Evolutionary conservation across 257 asterid species (phyloP).

Genomic region (Voacanga thouarsii): DNA sequence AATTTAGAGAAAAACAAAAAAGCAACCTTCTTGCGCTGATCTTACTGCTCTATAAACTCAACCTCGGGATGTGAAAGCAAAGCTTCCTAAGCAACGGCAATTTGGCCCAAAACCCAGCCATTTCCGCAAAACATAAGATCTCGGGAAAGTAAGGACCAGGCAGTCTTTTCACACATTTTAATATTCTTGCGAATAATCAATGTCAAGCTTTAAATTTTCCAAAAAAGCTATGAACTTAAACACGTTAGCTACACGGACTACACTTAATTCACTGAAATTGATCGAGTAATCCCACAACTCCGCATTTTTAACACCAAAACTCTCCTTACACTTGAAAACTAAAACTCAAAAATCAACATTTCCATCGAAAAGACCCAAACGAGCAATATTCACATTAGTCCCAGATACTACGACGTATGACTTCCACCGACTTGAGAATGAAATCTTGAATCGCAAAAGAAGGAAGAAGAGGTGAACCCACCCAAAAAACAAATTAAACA

Average conservation of each 20-base stretch:
- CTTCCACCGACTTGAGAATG: not conserved
- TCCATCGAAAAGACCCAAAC: not conserved
- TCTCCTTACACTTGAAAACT: conserved; percentile 11
- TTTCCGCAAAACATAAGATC: not conserved
- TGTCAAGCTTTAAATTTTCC: conserved; percentile 7
- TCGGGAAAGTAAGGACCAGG: not conserved
- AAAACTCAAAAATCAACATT: not conserved
- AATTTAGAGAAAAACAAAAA: no score
- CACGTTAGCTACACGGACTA: conserved; percentile 17
- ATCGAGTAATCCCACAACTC: conserved; percentile 6
- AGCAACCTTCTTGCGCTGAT: no score
- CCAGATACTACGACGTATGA: not conserved
- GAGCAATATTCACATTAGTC: conserved; percentile 4
- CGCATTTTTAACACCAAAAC: conserved; percentile 10
- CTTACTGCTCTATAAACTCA: no score
- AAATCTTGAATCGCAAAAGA: not conserved
- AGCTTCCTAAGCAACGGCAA: no score
- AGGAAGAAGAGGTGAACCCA: not conserved
- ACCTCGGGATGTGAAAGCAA: no score
- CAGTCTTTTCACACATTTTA: conserved; percentile 3
- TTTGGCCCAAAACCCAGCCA: no score
- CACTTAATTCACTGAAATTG: conserved; percentile 28
- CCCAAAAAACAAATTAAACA: not conserved
- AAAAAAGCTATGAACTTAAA: not conserved
- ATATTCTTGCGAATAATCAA: conserved; percentile 8